These are phyloP conservation scores for Torulaspora pretoriensis DNA, from an alignment of 1,139 yeast species.

Conservation along the genomic window DNA sequence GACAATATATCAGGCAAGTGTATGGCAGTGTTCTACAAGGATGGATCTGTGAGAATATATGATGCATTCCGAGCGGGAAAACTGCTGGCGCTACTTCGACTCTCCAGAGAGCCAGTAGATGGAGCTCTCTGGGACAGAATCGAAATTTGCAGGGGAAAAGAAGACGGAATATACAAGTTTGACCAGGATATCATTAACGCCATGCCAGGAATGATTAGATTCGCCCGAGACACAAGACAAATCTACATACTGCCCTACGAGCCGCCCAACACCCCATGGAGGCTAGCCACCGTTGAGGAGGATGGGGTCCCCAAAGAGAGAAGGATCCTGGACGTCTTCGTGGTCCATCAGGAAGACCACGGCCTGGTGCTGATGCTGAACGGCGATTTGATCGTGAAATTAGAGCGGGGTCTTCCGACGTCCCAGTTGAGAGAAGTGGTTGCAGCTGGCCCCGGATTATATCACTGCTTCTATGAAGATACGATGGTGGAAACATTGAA, in stretches of 20 bases:
- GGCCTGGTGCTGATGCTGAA: conserved; percentile 14
- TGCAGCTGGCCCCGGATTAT: conserved; percentile 9
- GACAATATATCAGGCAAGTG: conserved; percentile 25
- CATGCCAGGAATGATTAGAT: conserved; percentile 25
- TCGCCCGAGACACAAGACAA: conserved; percentile 20
- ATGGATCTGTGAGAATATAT: conserved; percentile 28
- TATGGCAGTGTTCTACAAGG: conserved; percentile 24
- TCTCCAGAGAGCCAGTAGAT: conserved; percentile 12
- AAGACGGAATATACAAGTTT: conserved; percentile 1
- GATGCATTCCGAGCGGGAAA: conserved; percentile 29
- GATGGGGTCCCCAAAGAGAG: conserved; percentile 4
- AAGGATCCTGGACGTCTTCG: conserved; percentile 15
- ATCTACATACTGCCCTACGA: conserved; percentile 17
- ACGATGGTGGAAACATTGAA: conserved; percentile 15
- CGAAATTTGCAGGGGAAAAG: neutral
- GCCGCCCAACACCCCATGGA: conserved; percentile 17
- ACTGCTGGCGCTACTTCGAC: conserved; percentile 23
- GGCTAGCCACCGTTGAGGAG: conserved; percentile 11
- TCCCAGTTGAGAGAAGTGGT: conserved; percentile 7
- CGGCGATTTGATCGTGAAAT: conserved; percentile 15
- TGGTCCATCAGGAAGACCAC: conserved; percentile 11
- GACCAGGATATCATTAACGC: conserved; percentile 18
- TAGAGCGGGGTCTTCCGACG: conserved; percentile 1
- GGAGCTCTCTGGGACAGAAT: conserved; percentile 25
- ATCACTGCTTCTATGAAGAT: conserved; percentile 16